A percentile compares a stretch with the other conserved stretches of the same genome.
phyloP scores from a whole-genome alignment of 2,329 filamentous ascomycete species.

The Neonectria coccinea region DNA sequence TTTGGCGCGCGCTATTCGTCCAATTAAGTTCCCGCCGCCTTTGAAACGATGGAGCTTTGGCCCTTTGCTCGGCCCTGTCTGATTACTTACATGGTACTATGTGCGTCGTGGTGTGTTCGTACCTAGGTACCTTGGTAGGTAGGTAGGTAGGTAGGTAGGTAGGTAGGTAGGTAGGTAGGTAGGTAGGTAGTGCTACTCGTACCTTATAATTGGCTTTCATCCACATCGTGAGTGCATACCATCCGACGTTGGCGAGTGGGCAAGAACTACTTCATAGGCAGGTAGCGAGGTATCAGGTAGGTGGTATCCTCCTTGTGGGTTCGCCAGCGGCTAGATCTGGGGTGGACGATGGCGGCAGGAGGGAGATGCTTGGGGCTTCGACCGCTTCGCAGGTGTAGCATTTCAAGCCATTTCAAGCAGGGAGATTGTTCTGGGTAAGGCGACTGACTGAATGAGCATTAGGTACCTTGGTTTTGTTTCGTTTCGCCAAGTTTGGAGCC shows the following conservation, averaged over 20 bases:
- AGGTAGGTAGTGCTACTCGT: background rate
- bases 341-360: background rate
- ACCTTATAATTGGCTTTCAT: background rate
- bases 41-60: slow-evolving; percentile 14
- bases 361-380: background rate
- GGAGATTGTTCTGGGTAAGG: background rate
- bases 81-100: too few species aligned
- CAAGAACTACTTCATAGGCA: too few species aligned
- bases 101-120: too few species aligned
- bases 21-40: slow-evolving; percentile 14
- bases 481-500: slow-evolving; percentile 18
- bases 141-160: too few species aligned
- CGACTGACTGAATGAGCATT: background rate
- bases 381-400: background rate
- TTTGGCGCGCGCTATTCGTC: slow-evolving; percentile 20
- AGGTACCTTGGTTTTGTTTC: slow-evolving; percentile 17
- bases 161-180: too few species aligned
- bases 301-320: too few species aligned
- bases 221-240: background rate
- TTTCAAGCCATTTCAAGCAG: background rate
- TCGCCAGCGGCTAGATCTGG: background rate
- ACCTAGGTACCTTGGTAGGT: too few species aligned
- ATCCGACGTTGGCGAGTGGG: too few species aligned
- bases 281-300: too few species aligned
- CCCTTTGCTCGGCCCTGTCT: background rate